These are phyloP conservation scores for Suhomyces vadensis DNA, from an alignment of 805 yeast genomes.

Conservation along the genomic window DNA sequence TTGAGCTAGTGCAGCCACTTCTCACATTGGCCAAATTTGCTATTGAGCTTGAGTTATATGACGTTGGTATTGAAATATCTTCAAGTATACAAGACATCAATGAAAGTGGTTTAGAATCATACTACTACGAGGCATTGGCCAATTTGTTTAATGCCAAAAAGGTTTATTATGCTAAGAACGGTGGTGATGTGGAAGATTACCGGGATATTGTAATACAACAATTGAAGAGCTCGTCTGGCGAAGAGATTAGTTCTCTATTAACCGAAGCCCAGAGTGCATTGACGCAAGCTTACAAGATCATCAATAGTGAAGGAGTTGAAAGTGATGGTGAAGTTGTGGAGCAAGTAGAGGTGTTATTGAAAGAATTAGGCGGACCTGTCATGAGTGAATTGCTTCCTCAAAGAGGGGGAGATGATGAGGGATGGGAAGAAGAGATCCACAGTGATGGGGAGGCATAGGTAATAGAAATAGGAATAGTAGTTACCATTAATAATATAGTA, in stretches of 20 bases:
- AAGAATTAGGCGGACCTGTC: conserved; percentile 62
- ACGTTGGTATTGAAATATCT: conserved; percentile 65
- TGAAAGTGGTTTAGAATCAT: conserved; percentile 79
- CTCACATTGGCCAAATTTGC: conserved; percentile 71
- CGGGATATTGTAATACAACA: conserved; percentile 35
- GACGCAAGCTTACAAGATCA: conserved; percentile 45
- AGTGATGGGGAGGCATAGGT: conserved; percentile 5
- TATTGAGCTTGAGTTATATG: conserved; percentile 74
- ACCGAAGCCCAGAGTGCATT: conserved; percentile 46
- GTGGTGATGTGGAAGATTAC: conserved; percentile 40
- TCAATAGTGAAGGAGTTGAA: conserved; percentile 39
- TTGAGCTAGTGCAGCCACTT: conserved; percentile 73
- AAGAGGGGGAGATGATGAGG: conserved; percentile 39
- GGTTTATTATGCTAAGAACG: conserved; percentile 15
- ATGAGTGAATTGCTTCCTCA: conserved; percentile 43
- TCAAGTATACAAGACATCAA: conserved; percentile 70
- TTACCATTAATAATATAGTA: no score
- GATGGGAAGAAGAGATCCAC: conserved; percentile 56
- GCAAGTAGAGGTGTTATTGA: conserved; percentile 52
- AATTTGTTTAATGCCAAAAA: conserved; percentile 48
- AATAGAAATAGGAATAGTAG: neutral
- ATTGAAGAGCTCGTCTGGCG: conserved; percentile 22
- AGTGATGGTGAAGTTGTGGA: conserved; percentile 59
- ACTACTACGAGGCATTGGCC: conserved; percentile 81
- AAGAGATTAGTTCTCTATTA: conserved; percentile 29